Evolutionary conservation across 768 basidiomycete genomes (phyloP).

Genomic region (Lepiota venenata): DNA sequence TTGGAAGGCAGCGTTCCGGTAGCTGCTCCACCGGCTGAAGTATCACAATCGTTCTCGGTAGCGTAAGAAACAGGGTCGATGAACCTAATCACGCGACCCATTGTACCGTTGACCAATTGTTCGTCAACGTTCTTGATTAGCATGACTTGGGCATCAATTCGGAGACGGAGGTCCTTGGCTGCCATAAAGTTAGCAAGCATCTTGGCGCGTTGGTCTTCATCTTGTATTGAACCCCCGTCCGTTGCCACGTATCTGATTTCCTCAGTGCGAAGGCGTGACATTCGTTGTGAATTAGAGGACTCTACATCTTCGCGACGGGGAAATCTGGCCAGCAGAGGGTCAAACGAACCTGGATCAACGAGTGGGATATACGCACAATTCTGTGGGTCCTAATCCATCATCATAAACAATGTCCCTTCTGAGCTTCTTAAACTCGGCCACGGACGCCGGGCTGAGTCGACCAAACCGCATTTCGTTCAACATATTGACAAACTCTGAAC

Average conservation of each 20-base stretch:
- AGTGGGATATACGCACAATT: constrained; percentile 57
- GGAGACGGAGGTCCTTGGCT: constrained; percentile 61
- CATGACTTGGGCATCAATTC: constrained; percentile 88
- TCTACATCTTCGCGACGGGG: constrained; percentile 93
- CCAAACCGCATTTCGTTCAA: constrained; percentile 99
- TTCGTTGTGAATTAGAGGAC: constrained; percentile 68
- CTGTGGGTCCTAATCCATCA: constrained; percentile 86
- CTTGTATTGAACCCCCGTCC: constrained; percentile 61
- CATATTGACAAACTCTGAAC: constrained; percentile 88
- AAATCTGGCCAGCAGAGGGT: constrained; percentile 49
- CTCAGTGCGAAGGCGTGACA: constrained; percentile 55
- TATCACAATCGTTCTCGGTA: constrained; percentile 22
- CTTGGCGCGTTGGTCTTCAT: constrained; percentile 61
- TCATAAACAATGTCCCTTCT: constrained; percentile 67
- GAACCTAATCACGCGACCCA: constrained; percentile 84
- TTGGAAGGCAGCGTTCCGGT: constrained; percentile 25
- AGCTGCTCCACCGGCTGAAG: constrained; percentile 22
- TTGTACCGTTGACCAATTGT: constrained; percentile 88
- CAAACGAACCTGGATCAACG: background rate
- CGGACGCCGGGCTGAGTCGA: constrained; percentile 56
- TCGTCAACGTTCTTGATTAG: constrained; percentile 94
- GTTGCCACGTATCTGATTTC: constrained; percentile 48
- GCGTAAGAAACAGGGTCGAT: constrained; percentile 46
- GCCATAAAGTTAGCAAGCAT: constrained; percentile 93
- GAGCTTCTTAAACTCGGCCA: constrained; percentile 67